A percentile compares a stretch with the other conserved stretches of the same genome.
These are phyloP conservation scores for Yarrowia divulgata DNA, from an alignment of 805 yeast genomes.

Conservation along the genomic window DNA sequence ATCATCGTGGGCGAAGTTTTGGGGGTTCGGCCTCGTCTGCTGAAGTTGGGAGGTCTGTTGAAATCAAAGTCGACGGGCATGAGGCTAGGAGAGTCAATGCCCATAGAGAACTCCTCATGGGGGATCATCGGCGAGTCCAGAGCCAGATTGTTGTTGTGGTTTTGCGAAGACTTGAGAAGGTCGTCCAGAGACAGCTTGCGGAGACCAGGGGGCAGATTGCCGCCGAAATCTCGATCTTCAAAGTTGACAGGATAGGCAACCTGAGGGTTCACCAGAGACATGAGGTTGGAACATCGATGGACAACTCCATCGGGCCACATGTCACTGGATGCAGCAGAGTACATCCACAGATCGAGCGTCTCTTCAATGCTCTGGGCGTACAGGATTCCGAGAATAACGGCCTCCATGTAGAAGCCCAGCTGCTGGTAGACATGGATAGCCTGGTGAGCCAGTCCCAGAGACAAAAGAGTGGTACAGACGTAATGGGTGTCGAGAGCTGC, in stretches of 20 bases:
- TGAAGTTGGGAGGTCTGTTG: slow-evolving; percentile 26
- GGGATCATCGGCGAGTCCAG: slow-evolving; percentile 30
- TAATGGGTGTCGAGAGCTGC: slow-evolving; percentile 30
- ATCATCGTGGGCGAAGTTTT: slow-evolving; percentile 12
- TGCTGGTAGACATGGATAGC: slow-evolving; percentile 30
- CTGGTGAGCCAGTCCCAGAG: slow-evolving; percentile 26
- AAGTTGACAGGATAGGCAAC: background rate
- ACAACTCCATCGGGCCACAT: slow-evolving; percentile 30
- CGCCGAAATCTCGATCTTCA: background rate
- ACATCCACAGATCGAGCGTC: slow-evolving; percentile 33
- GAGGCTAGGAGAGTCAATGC: slow-evolving; percentile 19
- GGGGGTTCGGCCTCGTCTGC: slow-evolving; percentile 25
- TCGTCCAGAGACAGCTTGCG: slow-evolving; percentile 20
- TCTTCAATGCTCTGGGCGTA: slow-evolving; percentile 35
- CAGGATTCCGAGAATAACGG: slow-evolving; percentile 21
- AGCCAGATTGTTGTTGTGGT: background rate
- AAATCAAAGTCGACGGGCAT: slow-evolving; percentile 16
- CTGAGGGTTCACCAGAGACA: slow-evolving; percentile 34
- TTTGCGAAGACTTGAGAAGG: slow-evolving; percentile 15
- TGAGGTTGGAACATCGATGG: slow-evolving; percentile 21
- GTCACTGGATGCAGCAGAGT: slow-evolving; percentile 29
- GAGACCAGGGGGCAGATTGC: slow-evolving; percentile 7
- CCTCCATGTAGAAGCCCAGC: slow-evolving; percentile 35
- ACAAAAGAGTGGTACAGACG: slow-evolving; percentile 15
- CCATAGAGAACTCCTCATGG: slow-evolving; percentile 16